These are phyloP conservation scores for Stephania cephalantha DNA, from an alignment of 164 flowering plant genomes.

Conservation along the genomic window DNA sequence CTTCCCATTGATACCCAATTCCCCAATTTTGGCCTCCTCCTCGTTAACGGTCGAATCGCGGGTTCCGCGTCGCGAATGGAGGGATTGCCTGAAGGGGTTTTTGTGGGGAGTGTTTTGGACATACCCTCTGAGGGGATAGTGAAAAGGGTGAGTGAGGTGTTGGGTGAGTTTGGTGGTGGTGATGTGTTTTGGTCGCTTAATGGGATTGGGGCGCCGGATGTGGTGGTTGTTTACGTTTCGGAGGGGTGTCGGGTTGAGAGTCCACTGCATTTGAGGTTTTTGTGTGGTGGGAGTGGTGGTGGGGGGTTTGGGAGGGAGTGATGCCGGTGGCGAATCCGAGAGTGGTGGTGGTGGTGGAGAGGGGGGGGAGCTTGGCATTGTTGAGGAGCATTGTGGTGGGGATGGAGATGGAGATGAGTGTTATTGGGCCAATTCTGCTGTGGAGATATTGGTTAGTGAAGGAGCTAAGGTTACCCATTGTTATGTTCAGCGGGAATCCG, in stretches of 20 bases:
- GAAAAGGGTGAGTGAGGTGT: slow-evolving; percentile 37
- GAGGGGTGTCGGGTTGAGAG: slow-evolving; percentile 49
- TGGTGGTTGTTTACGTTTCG: slow-evolving; percentile 67
- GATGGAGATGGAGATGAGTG: slow-evolving; percentile 30
- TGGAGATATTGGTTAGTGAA: slow-evolving; percentile 59
- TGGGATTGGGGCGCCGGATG: slow-evolving; percentile 83
- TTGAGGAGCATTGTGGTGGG: slow-evolving; percentile 67
- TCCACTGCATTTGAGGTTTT: slow-evolving; percentile 47
- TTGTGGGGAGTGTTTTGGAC: slow-evolving; percentile 43
- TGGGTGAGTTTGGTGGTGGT: slow-evolving; percentile 37
- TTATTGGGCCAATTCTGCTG: slow-evolving; percentile 82
- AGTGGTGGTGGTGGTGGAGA: slow-evolving; percentile 81
- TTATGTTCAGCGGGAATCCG: slow-evolving; percentile 59
- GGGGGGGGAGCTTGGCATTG: slow-evolving; percentile 71
- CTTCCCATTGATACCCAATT: slow-evolving; percentile 23
- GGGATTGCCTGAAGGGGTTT: slow-evolving; percentile 54
- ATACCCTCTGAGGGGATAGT: slow-evolving; percentile 25
- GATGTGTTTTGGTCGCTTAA: slow-evolving; percentile 88
- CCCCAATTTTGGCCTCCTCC: slow-evolving; percentile 30
- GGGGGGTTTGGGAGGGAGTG: slow-evolving; percentile 30
- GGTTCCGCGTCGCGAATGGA: slow-evolving; percentile 24
- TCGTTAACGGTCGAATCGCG: slow-evolving; percentile 59
- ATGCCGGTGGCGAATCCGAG: slow-evolving; percentile 82
- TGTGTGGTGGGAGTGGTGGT: slow-evolving; percentile 41
- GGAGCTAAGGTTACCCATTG: slow-evolving; percentile 70